Base-by-base conservation (phyloP, 352 stramenopile species). In the Globisporangium polare region DNA sequence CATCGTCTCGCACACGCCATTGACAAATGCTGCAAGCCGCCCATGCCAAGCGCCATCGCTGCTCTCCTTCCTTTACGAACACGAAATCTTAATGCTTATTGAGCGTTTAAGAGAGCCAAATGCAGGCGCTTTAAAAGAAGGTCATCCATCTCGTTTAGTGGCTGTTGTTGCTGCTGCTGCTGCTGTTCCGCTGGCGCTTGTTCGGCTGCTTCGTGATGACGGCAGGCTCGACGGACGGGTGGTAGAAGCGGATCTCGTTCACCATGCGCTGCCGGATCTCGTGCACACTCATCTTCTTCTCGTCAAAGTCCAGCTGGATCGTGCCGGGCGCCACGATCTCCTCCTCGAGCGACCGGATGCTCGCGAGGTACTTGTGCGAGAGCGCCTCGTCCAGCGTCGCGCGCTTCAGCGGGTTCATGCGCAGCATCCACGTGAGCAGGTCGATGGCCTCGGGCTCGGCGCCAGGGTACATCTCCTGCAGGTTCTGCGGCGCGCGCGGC, bases 271-370 rank as follows among this genome's bases (percentile, higher is more conserved):
- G 70, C 26, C 86, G 83, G 47, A 95, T 93, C 65, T 95, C 83
- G 4, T 72, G 54, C 17, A 95, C 84, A 29, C 72, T 86, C 73
- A 95, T 86, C 65, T 89, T 90, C 52, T 90, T 89, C 60, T 92
- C 83, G 69, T 95, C 86, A 63, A 95, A 95, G 50, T 95, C 86
- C 31, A 95, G 67, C 51, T 86, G 78, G 59, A 95, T 95, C 43
- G 78, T 89, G 50, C 72, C 68, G n/a, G 86, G 82, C 18, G 86
- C 82, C n/a, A 93, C 80, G 39, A 92, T 89, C 52, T 95, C 86
- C 58, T 95, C 86, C 58, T 95, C 86, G 8, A 95, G 73, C 31
- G 82, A 90, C 35, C 86, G 80, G 68, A 95, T 95, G 60, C 80
- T 92, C 22, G 82, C 83, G 31, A 95, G 58, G 63, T 95, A 95